Base-by-base conservation (phyloP, 805 yeast species). In the Saccharomycopsis malanga region DNA sequence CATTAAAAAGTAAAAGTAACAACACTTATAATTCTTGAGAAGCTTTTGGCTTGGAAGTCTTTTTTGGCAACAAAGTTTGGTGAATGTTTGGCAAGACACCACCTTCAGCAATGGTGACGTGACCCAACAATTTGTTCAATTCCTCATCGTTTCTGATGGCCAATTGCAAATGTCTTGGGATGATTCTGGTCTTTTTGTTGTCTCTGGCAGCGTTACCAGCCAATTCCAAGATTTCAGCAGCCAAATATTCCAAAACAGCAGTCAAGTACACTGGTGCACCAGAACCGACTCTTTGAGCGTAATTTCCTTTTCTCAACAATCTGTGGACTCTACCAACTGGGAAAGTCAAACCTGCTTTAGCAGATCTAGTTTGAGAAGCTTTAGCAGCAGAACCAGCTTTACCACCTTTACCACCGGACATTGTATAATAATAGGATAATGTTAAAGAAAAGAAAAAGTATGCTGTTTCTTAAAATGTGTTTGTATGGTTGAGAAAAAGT, bases 271-370 rank as follows among this genome's bases (percentile, higher is more conserved):
- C 91, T 74, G 98, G 97, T 63, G 98, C 97, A 81, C 96, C 96
- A 59, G 97, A 88, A 80, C 98, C 97, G 62, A 91, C 83, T 77
- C 98, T 83, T 76, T 88, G 95, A 65, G 96, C 95, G 76, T 91
- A 87, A 83, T 89, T 87, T 69, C 96, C 96, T 75, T 83, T 87
- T 81, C 95, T 87, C 66, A 89, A 74, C 61, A 89, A 78, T 75
- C 97, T 83, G 78, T 89, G 96, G 61, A 91, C 93, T 81, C 97
- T 89, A 72, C 98, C 98, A 60, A 89, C 98, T 76, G 98, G 98
- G 94, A 91, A 89, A 62, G 94, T 86, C 67, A 91, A 81, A 71
- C 97, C 97, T 66, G 98, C 97, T 79, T 88, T 91, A 57, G 96
- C 83, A 60, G 98, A 89, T 82, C 97, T 87, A 49, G 97, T 85